Percentiles rank a stretch among this genome's conserved stretches.
These are phyloP conservation scores for Ganoderma lingzhi DNA, from an alignment of 1,284 basidiomycete genomes.

Conservation along the genomic window DNA sequence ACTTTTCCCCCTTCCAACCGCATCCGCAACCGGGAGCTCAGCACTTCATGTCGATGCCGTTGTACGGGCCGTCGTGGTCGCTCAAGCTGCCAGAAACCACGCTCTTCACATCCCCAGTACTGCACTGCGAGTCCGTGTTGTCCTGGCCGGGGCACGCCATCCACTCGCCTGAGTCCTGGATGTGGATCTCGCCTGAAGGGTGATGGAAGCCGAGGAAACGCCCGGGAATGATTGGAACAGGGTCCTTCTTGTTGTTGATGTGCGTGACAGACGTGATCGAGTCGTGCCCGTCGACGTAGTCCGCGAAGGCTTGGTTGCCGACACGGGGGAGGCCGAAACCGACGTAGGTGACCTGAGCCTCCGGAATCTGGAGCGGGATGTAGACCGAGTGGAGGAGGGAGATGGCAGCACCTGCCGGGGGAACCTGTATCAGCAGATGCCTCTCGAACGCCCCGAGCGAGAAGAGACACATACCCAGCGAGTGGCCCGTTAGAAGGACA, in stretches of 20 bases:
- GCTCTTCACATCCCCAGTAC: conserved; percentile 60
- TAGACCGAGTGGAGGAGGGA: conserved; percentile 57
- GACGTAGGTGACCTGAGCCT: conserved; percentile 48
- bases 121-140: conserved; percentile 58
- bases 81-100: conserved; percentile 51
- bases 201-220: conserved; percentile 63
- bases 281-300: conserved; percentile 59
- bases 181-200: conserved; percentile 66
- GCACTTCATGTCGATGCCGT: conserved; percentile 61
- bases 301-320: conserved; percentile 64
- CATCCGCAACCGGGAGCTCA: conserved; percentile 24
- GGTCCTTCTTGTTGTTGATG: conserved; percentile 43
- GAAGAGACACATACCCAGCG: conserved; percentile 43
- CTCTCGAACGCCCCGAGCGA: neutral
- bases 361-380: conserved; percentile 53
- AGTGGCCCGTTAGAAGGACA: conserved; percentile 50
- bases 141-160: conserved; percentile 61
- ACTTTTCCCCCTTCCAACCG: neutral
- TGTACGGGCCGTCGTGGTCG: conserved; percentile 68
- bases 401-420: conserved; percentile 50
- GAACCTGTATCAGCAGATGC: neutral
- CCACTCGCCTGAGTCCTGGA: conserved; percentile 57
- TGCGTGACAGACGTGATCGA: conserved; percentile 46
- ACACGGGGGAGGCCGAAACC: conserved; percentile 66
- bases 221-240: conserved; percentile 48